These are phyloP conservation scores for Ganoderma boninense DNA, from an alignment of 1,284 basidiomycete species.

Conservation along the genomic window DNA sequence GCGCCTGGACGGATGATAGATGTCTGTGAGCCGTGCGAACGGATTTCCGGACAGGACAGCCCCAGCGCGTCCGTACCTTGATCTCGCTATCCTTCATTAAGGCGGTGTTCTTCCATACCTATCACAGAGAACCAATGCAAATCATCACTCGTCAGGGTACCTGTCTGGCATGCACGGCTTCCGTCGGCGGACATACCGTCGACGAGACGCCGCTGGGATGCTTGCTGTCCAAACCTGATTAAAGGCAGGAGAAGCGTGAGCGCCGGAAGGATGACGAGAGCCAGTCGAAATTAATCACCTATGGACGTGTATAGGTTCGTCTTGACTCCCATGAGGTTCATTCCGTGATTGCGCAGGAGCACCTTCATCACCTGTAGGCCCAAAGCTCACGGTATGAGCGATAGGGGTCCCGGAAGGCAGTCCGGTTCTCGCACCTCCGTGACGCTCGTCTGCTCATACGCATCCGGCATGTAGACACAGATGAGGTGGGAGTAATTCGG, in stretches of 20 bases:
- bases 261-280: neutral
- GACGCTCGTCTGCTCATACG: conserved; percentile 68
- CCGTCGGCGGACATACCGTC: conserved; percentile 53
- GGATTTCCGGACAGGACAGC: neutral
- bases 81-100: conserved; percentile 66
- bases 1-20: conserved; percentile 47
- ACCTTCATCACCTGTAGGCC: conserved; percentile 67
- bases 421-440: conserved; percentile 53
- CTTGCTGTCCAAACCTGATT: conserved; percentile 73
- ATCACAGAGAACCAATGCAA: conserved; percentile 10
- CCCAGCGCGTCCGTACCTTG: conserved; percentile 51
- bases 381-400: neutral
- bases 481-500: conserved; percentile 67
- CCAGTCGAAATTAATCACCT: conserved; percentile 47
- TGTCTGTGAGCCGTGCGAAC: neutral
- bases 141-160: neutral
- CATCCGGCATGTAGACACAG: conserved; percentile 76
- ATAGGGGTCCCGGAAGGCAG: neutral
- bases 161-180: neutral
- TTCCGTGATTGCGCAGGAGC: conserved; percentile 67
- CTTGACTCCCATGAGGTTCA: conserved; percentile 73
- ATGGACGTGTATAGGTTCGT: conserved; percentile 71
- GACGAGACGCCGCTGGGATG: conserved; percentile 75
- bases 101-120: conserved; percentile 74
- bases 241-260: neutral